Base-by-base conservation (phyloP, 106 monocot genomes). In the Acanthochlamys bracteata region DNA sequence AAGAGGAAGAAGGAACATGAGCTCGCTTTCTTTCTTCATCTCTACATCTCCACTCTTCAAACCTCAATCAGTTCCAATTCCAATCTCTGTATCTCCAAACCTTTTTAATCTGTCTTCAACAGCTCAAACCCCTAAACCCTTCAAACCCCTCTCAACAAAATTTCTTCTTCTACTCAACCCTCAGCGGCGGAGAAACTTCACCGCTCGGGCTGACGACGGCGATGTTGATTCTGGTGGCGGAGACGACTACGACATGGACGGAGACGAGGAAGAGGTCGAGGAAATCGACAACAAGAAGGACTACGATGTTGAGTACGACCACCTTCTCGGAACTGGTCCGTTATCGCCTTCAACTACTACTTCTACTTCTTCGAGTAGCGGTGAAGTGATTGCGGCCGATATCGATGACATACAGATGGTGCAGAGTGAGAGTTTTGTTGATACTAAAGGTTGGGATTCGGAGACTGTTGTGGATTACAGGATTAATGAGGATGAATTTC, bases 291-390 rank as follows among this genome's bases (percentile, higher is more conserved):
- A 95, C 78, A 89, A 90, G 84, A 84, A 82, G 80, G 95, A 95
- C 75, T 95, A 95, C 80, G 95, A 95, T 69, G 84, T 95, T 41
- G 95, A 95, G 80, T 95, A 95, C 76, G 95, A 95, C 60, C 71
- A 59, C 56, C 76, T 79, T 47, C 70, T 93, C 49, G 78, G 68
- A 16, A n/a, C n/a, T 4, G 24, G 61, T 57, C 46, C 56, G 16
- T 53, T 19, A n/a, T 52, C 42, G 20, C 67, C 15, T 51, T 24
- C 60, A 55, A 42, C 16, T 11, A 45, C 21, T 55, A 2, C 20
- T 47, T 42, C 11, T 43, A 49, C 27, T 16, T 41, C 62, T 16
- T 12, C 41, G n/a, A 20, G 41, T 24, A 59, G 9, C 12, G 65
- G 8, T 10, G 73, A 7, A 43, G 43, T 13, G 13, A 13, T 8